phyloP scores from a whole-genome alignment of 2,329 filamentous ascomycete genomes.

The Drechslera avenae region DNA sequence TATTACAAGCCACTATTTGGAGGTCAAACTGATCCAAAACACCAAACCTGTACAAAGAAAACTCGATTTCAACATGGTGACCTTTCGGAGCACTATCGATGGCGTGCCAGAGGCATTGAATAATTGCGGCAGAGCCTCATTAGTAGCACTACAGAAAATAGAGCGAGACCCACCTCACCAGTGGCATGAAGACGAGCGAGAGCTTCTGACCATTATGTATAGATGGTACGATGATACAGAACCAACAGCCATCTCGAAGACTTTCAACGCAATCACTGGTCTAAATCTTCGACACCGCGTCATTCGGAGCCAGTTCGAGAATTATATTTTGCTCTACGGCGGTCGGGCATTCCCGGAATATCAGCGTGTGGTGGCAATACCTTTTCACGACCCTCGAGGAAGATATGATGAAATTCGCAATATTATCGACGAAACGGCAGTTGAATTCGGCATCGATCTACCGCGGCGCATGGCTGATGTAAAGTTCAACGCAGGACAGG shows the following conservation, averaged over 20 bases:
- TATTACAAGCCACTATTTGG: not conserved
- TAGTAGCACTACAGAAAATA: not conserved
- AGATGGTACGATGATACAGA: slow-evolving; percentile 10
- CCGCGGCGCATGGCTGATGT: not conserved
- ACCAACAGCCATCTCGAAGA: not conserved
- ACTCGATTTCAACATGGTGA: not conserved
- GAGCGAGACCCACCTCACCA: not conserved
- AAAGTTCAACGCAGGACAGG: not conserved
- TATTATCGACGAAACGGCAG: slow-evolving; percentile 9
- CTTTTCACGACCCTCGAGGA: slow-evolving; percentile 15
- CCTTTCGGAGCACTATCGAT: not conserved
- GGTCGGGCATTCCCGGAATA: slow-evolving; percentile 7
- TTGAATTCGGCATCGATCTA: not conserved
- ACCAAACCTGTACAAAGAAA: not conserved
- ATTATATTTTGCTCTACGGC: slow-evolving; percentile 11
- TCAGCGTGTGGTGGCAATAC: not conserved
- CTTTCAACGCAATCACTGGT: slow-evolving; percentile 17
- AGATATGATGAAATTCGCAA: slow-evolving; percentile 5
- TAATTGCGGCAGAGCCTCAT: not conserved
- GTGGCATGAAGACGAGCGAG: slow-evolving; percentile 12
- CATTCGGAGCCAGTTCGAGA: slow-evolving; percentile 10
- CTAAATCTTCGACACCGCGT: not conserved
- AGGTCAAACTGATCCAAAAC: accelerated
- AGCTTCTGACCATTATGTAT: slow-evolving; percentile 9
- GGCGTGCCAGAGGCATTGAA: too few relatives aligned